Percentiles rank a stretch among this genome's conserved stretches.
These are phyloP conservation scores for Backusella sp. DNA, from an alignment of 192 early-diverging fungal species.

Conservation along the genomic window DNA sequence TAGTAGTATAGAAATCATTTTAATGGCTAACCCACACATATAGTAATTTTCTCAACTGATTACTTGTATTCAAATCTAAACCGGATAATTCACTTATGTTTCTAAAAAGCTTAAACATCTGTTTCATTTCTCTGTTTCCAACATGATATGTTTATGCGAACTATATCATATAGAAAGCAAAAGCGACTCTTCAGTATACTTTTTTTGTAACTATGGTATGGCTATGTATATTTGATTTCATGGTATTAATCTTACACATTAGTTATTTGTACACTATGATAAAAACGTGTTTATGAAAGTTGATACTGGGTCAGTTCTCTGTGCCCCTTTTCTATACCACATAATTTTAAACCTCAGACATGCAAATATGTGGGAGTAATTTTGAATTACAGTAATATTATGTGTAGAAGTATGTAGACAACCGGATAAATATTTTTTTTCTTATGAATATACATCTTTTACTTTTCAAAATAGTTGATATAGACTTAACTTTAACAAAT, in stretches of 20 bases:
- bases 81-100: neutral
- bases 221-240: neutral
- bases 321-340: neutral
- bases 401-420: neutral
- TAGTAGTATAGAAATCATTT: neutral
- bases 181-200: neutral
- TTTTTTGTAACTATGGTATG: neutral
- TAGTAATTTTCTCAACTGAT: neutral
- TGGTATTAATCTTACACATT: neutral
- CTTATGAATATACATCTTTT: neutral
- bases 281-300: neutral
- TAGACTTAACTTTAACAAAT: neutral
- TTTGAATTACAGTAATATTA: neutral
- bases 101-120: neutral
- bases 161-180: neutral
- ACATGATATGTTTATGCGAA: neutral
- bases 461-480: neutral
- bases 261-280: neutral
- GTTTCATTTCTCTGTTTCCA: neutral
- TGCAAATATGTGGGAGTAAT: neutral
- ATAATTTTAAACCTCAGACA: neutral
- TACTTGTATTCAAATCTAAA: neutral
- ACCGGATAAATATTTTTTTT: neutral
- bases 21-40: neutral
- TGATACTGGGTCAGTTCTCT: neutral